Base-by-base conservation (phyloP, 1,284 basidiomycete species). In the Phenoliferia sp. region DNA sequence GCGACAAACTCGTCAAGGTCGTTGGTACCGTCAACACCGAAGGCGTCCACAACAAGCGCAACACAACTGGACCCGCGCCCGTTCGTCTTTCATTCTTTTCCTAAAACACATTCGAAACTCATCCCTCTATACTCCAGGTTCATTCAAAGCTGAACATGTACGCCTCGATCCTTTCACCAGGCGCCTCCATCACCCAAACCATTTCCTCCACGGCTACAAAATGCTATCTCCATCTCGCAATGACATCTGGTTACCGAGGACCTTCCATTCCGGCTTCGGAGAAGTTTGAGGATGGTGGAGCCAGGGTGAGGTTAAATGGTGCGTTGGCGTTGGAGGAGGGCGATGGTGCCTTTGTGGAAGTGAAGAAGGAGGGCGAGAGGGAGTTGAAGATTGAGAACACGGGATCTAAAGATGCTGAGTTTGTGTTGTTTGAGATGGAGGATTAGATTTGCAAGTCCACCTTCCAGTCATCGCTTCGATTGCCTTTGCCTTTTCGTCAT, bases 211-310 rank as follows among this genome's bases (percentile, higher is more conserved):
- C 29, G 7, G 15, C 31, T 80, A 35, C 36, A 6, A 52, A 52
- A 26, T 19, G 48, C 44, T 32, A 56, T 31, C 26, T 56, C 3
- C 58, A 59, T 36, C 36, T 59, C 56, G 78, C 90, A 63, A 81
- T 90, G 63, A 89, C 91, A 80, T 87, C 86, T 31, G 90, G 90
- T 3, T 93, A 89, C 79, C 89, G 91, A 69, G 76, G 0, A 77
- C 78, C 54, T 76, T 89, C 62, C 82, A 77, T 62, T 71, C 86
- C 50, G 75, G 76, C 64, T 77, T 81, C 34, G 83, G 82, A 80
- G 80, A 9, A 79, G 82, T 15, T 79, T 80, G 22, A 78, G 44
- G 68, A 71, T 78, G 5, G 81, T 81, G 52, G 77, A 83, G 35
- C 72, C 17, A 57, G 57, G 61, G 15, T 73, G 6, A 48, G 61